Percentiles rank a stretch among this genome's conserved stretches.
phyloP scores from a whole-genome alignment of 768 basidiomycete genomes.

The Termitomyces sp. region DNA sequence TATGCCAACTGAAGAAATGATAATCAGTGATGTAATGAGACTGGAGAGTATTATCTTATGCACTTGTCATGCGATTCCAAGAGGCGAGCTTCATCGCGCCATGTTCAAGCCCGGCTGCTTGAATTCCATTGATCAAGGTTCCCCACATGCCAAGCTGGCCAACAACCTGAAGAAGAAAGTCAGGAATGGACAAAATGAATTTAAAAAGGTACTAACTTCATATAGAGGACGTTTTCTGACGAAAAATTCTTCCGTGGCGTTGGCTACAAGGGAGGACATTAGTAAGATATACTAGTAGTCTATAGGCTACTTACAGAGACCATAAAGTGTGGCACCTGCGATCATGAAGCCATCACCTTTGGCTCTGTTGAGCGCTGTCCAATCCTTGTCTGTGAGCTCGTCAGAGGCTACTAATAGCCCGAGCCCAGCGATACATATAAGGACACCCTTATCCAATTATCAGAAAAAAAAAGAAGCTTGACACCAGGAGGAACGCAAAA shows the following conservation, averaged over 20 bases:
- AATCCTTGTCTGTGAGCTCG: constrained; percentile 72
- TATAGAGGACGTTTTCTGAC: constrained; percentile 77
- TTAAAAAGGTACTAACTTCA: constrained; percentile 37
- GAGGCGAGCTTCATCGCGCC: constrained; percentile 54
- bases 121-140: constrained; percentile 71
- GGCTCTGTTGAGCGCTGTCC: constrained; percentile 54
- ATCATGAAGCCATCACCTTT: constrained; percentile 89
- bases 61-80: constrained; percentile 73
- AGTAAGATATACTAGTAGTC: not conserved
- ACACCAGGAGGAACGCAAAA: not conserved
- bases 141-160: constrained; percentile 88
- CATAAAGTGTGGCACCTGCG: constrained; percentile 79
- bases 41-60: constrained; percentile 18
- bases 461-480: not conserved
- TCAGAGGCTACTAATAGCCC: constrained; percentile 80
- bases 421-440: constrained; percentile 70
- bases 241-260: constrained; percentile 86
- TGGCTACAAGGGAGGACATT: constrained; percentile 41
- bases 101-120: constrained; percentile 74
- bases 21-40: constrained; percentile 1
- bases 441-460: constrained; percentile 51
- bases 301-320: constrained; percentile 58
- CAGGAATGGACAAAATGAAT: not conserved
- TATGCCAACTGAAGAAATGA: constrained; percentile 33
- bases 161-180: constrained; percentile 45